These are phyloP conservation scores for Pichia membranifaciens DNA, from an alignment of 805 yeast genomes.

Conservation along the genomic window DNA sequence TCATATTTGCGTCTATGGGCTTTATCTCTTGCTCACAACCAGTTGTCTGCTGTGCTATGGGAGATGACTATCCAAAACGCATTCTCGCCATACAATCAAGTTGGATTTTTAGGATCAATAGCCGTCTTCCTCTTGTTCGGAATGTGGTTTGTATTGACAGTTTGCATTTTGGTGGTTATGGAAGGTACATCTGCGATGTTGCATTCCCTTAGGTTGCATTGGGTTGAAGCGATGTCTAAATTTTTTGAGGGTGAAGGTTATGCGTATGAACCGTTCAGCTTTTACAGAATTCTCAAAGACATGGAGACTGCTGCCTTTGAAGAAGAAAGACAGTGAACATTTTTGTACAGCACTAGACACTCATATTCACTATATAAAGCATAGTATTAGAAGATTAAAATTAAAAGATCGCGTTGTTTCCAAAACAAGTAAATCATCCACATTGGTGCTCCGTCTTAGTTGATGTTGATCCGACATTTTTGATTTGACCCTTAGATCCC, in stretches of 20 bases:
- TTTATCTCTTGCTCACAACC: conserved; percentile 92
- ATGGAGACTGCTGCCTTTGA: conserved; percentile 11
- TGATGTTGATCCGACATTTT: too few relatives aligned
- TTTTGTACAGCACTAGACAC: too few relatives aligned
- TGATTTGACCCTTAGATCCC: too few relatives aligned
- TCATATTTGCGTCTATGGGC: conserved; percentile 97
- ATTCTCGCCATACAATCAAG: conserved; percentile 33
- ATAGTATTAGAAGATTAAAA: too few relatives aligned
- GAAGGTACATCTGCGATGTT: conserved; percentile 99
- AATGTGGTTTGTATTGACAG: conserved; percentile 92
- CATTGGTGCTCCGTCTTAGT: not conserved
- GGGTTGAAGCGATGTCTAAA: conserved; percentile 99
- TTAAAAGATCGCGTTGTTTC: too few relatives aligned
- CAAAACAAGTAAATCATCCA: not conserved
- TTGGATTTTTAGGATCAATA: conserved; percentile 59
- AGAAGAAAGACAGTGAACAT: conserved; percentile 5
- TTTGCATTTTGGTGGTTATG: conserved; percentile 88
- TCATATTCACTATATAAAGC: too few relatives aligned
- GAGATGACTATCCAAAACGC: conserved; percentile 86
- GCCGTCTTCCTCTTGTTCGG: conserved; percentile 79
- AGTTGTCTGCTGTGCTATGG: conserved; percentile 93
- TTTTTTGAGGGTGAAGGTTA: conserved; percentile 95
- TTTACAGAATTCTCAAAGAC: conserved; percentile 29
- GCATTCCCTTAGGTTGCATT: conserved; percentile 95
- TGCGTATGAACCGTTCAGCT: conserved; percentile 59